Conservation (phyloP, 768 basidiomycete genomes). For the Floccularia luteovirens region DNA sequence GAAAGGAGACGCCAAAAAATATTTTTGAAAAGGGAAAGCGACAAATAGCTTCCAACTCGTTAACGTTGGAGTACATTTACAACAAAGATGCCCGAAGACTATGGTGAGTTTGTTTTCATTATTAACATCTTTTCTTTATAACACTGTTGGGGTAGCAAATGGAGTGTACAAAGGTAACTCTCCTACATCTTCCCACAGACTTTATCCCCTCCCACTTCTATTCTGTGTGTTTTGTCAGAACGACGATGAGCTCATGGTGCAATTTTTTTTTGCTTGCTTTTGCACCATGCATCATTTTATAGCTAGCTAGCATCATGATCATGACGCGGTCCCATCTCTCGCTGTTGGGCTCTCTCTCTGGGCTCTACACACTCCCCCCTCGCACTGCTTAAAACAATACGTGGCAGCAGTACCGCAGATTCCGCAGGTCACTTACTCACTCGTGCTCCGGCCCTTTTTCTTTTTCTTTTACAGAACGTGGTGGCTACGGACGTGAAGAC, state of each 20-base stretch:
- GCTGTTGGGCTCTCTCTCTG: neutral
- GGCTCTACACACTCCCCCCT: too few species aligned
- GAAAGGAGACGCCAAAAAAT: slow-evolving; percentile 17
- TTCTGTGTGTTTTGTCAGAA: slow-evolving; percentile 26
- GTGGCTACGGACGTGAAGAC: slow-evolving; percentile 49
- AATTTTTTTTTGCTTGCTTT: slow-evolving; percentile 28
- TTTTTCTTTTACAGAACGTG: slow-evolving; percentile 41
- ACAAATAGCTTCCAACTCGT: slow-evolving; percentile 3
- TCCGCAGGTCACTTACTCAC: slow-evolving; percentile 44
- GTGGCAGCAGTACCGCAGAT: too few species aligned
- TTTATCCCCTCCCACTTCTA: slow-evolving; percentile 14
- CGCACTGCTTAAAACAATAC: too few species aligned
- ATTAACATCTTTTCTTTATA: slow-evolving; percentile 16
- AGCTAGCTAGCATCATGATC: slow-evolving; percentile 53
- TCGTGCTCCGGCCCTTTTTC: slow-evolving; percentile 31
- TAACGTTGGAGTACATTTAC: slow-evolving; percentile 8
- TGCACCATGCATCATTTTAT: slow-evolving; percentile 51
- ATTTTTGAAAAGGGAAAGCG: too few species aligned
- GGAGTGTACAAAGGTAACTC: slow-evolving; percentile 16
- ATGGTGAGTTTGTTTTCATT: slow-evolving; percentile 38
- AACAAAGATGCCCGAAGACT: slow-evolving; percentile 41
- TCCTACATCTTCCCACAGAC: slow-evolving; percentile 10
- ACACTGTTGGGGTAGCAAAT: slow-evolving; percentile 11
- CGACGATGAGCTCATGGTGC: slow-evolving; percentile 62
- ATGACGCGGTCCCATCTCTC: neutral